Evolutionary conservation across 495 filamentous ascomycete species (phyloP), one percentile per base, ranked within the genome.

Genomic region (Xylaria longipes): DNA sequence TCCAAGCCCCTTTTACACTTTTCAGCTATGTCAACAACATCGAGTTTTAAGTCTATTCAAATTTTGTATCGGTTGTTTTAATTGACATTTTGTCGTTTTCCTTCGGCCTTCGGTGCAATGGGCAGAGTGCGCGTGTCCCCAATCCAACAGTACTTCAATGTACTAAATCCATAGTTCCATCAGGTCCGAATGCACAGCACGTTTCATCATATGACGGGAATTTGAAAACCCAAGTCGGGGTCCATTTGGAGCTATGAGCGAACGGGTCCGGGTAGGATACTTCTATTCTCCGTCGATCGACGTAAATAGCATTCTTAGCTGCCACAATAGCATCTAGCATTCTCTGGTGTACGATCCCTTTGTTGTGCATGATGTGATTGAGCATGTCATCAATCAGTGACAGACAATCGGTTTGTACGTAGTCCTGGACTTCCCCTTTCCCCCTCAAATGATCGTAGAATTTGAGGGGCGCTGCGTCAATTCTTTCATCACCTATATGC

Each of bases 401-500:
- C 17, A 65, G 45, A 31, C 43, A 65, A 20, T 50, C 27, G 17
- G 0, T 1, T 65, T 65, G 63, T n/a, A 2, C 7, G 7, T 14
- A 65, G 3, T 37, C 15, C 1, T 0, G 25, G 27, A 35, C 1
- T 37, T 22, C 0, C 17, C 29, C 29, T 0, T 12, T 29, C 3
- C 8, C 3, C 5, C 15, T 9, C 6, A 65, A 9, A 0, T 9
- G 45, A 15, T 50, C 31, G 5, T 52, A 65, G 45, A 65, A 2
- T 3, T 14, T 1, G 45, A n/a, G 6, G n/a, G 63, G 45, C 2
- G 8, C 1, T 64, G 39, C 25, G 1, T 3, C 0, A n/a, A 31
- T 7, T 11, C 0, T 25, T 0, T 22, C 9, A 1, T 0, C 14
- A 0, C 6, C 12, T 1, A 12, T 9, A 37, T 20, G 14, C 5